phyloP scores from a whole-genome alignment of 805 yeast genomes.

The Yarrowia phangngaensis region DNA sequence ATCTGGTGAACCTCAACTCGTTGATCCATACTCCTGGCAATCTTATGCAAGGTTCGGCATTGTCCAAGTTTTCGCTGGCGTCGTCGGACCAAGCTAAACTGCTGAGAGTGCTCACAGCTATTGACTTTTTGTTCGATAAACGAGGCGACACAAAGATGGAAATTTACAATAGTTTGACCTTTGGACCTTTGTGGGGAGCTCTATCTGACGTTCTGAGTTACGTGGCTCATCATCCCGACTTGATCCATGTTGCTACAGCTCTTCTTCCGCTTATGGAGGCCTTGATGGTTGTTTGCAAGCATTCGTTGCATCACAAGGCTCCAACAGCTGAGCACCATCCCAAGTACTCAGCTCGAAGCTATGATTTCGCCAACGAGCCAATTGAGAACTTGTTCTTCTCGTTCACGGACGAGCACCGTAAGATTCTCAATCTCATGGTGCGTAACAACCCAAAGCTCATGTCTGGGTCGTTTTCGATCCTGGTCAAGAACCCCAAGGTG shows the following conservation, averaged over 20 bases:
- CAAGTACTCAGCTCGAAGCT: slow-evolving; percentile 53
- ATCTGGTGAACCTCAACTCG: slow-evolving; percentile 41
- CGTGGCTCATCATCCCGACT: slow-evolving; percentile 55
- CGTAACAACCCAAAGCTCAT: slow-evolving; percentile 84
- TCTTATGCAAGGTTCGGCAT: slow-evolving; percentile 51
- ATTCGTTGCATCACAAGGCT: slow-evolving; percentile 42
- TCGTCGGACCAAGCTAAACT: slow-evolving; percentile 85
- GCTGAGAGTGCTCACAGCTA: slow-evolving; percentile 78
- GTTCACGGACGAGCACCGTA: slow-evolving; percentile 84
- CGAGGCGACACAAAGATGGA: slow-evolving; percentile 28
- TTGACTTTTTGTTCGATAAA: slow-evolving; percentile 69
- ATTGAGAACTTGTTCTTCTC: slow-evolving; percentile 75
- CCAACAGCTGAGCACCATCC: slow-evolving; percentile 10
- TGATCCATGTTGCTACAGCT: slow-evolving; percentile 69
- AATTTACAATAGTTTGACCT: slow-evolving; percentile 62
- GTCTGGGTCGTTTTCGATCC: slow-evolving; percentile 92
- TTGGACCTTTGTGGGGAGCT: slow-evolving; percentile 82
- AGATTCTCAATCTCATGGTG: slow-evolving; percentile 85
- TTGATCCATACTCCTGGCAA: slow-evolving; percentile 35
- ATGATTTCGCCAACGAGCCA: slow-evolving; percentile 69
- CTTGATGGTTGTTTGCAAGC: slow-evolving; percentile 93
- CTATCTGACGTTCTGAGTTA: slow-evolving; percentile 66
- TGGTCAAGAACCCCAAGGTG: slow-evolving; percentile 82
- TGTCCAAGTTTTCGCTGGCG: slow-evolving; percentile 68
- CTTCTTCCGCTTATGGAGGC: slow-evolving; percentile 85